Evolutionary conservation across 108 stramenopile genomes (phyloP).

Genomic region (Cyclotella sp.): DNA sequence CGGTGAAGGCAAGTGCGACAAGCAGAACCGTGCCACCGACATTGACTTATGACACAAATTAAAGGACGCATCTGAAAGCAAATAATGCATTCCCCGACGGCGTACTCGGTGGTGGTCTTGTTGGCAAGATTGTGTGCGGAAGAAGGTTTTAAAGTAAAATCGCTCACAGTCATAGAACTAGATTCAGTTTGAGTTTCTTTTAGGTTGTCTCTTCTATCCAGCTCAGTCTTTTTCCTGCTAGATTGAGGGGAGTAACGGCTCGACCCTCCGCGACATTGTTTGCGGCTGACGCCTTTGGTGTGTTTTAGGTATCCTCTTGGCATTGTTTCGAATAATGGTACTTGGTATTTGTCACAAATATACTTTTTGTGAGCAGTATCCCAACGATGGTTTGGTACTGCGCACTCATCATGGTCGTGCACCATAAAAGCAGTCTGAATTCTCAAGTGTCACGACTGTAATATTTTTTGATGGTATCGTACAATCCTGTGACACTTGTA

Average conservation of each 20-base stretch:
- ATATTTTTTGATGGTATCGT: too few relatives aligned
- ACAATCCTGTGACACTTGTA: too few relatives aligned
- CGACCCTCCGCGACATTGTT: slow-evolving; percentile 13
- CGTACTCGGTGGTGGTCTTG: too few relatives aligned
- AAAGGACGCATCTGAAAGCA: slow-evolving; percentile 8
- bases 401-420: too few relatives aligned
- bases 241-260: neutral
- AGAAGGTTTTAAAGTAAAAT: neutral
- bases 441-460: too few relatives aligned
- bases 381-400: too few relatives aligned
- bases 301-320: slow-evolving; percentile 27
- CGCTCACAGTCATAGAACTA: neutral
- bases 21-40: slow-evolving; percentile 18
- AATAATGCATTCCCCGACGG: slow-evolving; percentile 13
- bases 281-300: slow-evolving; percentile 11
- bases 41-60: slow-evolving; percentile 2
- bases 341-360: neutral
- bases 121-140: neutral
- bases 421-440: too few relatives aligned
- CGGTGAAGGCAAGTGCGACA: slow-evolving; percentile 18
- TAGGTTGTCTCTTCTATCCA: neutral
- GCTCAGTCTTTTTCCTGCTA: neutral
- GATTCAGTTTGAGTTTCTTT: too few relatives aligned
- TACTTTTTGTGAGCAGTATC: too few relatives aligned
- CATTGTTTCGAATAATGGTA: slow-evolving; percentile 8